phyloP scores from a whole-genome alignment of 2,329 filamentous ascomycete species.

The Cucurbitaria berberidis region DNA sequence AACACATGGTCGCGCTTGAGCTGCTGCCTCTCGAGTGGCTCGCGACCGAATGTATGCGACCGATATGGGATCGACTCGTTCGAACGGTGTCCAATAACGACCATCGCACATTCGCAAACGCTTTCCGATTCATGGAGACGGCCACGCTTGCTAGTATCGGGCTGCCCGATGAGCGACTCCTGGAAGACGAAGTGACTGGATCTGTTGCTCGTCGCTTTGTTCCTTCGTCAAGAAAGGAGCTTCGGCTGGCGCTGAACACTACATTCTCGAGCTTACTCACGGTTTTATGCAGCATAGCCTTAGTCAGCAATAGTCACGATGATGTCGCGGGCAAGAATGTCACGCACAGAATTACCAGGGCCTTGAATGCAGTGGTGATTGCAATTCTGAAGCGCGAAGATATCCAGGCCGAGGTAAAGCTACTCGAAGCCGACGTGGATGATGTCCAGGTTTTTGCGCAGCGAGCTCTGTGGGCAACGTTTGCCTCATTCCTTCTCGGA shows the following conservation, averaged over 20 bases:
- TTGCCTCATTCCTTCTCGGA: slow-evolving; percentile 33
- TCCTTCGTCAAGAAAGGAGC: slow-evolving; percentile 32
- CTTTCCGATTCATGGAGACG: slow-evolving; percentile 41
- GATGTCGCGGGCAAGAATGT: slow-evolving; percentile 19
- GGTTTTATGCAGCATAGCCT: slow-evolving; percentile 41
- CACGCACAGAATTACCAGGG: slow-evolving; percentile 26
- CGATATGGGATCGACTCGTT: slow-evolving; percentile 44
- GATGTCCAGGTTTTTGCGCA: slow-evolving; percentile 38
- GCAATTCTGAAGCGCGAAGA: slow-evolving; percentile 32
- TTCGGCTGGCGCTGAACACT: slow-evolving; percentile 43
- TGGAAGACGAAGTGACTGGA: slow-evolving; percentile 26
- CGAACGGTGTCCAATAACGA: slow-evolving; percentile 40
- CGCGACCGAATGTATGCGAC: slow-evolving; percentile 44
- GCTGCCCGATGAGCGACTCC: slow-evolving; percentile 30
- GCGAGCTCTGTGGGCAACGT: slow-evolving; percentile 35
- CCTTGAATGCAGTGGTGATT: slow-evolving; percentile 32
- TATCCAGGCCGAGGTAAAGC: slow-evolving; percentile 28
- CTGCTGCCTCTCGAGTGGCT: slow-evolving; percentile 49
- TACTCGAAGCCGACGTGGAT: slow-evolving; percentile 30
- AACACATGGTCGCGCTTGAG: slow-evolving; percentile 42
- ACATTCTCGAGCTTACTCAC: slow-evolving; percentile 46
- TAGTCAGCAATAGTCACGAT: slow-evolving; percentile 30
- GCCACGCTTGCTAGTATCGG: slow-evolving; percentile 37
- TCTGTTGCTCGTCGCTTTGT: slow-evolving; percentile 26
- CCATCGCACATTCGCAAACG: slow-evolving; percentile 28